Conservation (phyloP, 2,329 filamentous ascomycete species). For the Knoxdaviesia capensis region DNA sequence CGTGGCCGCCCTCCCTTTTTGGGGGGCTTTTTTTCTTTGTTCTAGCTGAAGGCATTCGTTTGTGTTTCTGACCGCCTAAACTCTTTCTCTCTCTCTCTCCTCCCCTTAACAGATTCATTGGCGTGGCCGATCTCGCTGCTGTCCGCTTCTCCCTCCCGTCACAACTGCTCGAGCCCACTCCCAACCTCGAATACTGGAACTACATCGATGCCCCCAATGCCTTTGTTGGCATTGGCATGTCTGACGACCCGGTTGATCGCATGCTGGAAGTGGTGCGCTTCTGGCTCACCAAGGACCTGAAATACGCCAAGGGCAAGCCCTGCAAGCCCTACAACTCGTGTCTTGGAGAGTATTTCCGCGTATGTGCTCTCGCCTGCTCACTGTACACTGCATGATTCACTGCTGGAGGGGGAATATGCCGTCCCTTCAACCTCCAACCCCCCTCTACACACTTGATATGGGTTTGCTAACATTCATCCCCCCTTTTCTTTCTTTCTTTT, state of each 20-base stretch:
- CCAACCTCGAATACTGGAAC: slow-evolving; percentile 98
- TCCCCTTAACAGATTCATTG: slow-evolving; percentile 53
- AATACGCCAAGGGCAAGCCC: slow-evolving; percentile 95
- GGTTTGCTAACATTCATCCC: not conserved
- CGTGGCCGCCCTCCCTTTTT: not conserved
- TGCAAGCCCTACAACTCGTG: slow-evolving; percentile 99
- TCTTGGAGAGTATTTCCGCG: slow-evolving; percentile 89
- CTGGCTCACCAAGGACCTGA: slow-evolving; percentile 98
- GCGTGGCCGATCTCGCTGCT: slow-evolving; percentile 83
- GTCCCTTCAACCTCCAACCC: no score
- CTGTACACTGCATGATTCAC: no score
- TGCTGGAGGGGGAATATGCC: no score
- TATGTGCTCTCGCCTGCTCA: slow-evolving; percentile 19
- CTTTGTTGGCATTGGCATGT: slow-evolving; percentile 66
- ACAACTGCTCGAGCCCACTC: slow-evolving; percentile 85
- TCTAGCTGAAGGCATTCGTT: not conserved
- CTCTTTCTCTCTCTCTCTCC: not conserved
- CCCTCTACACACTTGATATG: no score
- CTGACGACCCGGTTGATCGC: slow-evolving; percentile 75
- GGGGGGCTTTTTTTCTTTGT: not conserved
- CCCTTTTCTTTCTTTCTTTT: not conserved
- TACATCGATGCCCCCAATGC: slow-evolving; percentile 91
- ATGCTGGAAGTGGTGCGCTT: slow-evolving; percentile 91
- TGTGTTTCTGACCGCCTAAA: not conserved
- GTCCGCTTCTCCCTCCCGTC: slow-evolving; percentile 93